These are phyloP conservation scores for Colletotrichum sp. DNA, from an alignment of 2,329 filamentous ascomycete genomes.

Conservation along the genomic window DNA sequence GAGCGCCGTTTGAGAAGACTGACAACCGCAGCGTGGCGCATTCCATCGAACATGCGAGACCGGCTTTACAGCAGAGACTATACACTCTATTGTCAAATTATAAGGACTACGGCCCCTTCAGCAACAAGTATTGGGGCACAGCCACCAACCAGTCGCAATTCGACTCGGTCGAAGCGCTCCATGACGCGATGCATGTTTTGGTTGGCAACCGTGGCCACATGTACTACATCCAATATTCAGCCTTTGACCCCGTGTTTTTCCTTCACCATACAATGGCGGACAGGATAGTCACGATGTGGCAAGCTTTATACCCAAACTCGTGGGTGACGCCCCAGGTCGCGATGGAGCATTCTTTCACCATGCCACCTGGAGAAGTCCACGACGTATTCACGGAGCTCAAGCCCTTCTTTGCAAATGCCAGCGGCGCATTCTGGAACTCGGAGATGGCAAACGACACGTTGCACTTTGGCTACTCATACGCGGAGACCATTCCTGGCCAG, in stretches of 20 bases:
- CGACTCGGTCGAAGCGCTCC: conserved; percentile 70
- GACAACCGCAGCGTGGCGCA: conserved; percentile 62
- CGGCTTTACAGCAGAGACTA: conserved; percentile 65
- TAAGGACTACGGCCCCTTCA: conserved; percentile 70
- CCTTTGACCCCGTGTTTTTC: conserved; percentile 82
- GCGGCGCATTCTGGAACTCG: conserved; percentile 72
- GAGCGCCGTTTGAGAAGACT: conserved; percentile 40
- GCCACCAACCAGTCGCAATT: conserved; percentile 50
- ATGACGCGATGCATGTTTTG: conserved; percentile 66
- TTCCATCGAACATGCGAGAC: conserved; percentile 52
- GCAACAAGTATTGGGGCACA: conserved; percentile 69
- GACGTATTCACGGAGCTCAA: conserved; percentile 63
- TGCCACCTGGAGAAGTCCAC: conserved; percentile 56
- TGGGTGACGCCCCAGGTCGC: conserved; percentile 66
- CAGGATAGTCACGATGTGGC: conserved; percentile 78
- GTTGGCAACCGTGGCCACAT: conserved; percentile 70
- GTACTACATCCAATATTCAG: conserved; percentile 72
- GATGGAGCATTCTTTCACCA: conserved; percentile 66
- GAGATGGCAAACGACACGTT: conserved; percentile 62
- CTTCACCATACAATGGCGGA: conserved; percentile 80
- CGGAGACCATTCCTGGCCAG: conserved; percentile 54
- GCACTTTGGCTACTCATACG: conserved; percentile 76
- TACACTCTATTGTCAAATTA: conserved; percentile 73
- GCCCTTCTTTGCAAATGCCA: conserved; percentile 67
- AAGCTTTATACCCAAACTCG: conserved; percentile 70